A percentile compares a stretch with the other conserved stretches of the same genome.
Conservation (phyloP, 1,284 basidiomycete species). For the Moniliophthora roreri region DNA sequence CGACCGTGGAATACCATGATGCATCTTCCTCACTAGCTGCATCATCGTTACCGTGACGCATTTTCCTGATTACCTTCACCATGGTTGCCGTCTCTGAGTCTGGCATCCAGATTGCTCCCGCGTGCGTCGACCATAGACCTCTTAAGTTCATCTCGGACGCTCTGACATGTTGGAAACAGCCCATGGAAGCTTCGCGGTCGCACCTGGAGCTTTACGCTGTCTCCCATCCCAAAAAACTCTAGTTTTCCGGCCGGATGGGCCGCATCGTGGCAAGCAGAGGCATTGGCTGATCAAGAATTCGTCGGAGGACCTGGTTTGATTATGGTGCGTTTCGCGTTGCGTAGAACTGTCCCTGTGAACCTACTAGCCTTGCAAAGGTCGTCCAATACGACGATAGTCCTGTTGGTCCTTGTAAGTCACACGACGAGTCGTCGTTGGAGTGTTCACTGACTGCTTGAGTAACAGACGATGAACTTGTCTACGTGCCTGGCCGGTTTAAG, state of each 20-base stretch:
- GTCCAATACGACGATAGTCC: conserved; percentile 13
- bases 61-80: too few relatives aligned
- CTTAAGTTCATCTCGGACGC: too few relatives aligned
- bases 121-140: too few relatives aligned
- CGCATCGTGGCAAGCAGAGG: conserved; percentile 9
- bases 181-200: conserved; percentile 15
- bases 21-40: too few relatives aligned
- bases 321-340: conserved; percentile 3
- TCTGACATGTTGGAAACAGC: background rate
- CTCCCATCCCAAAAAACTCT: conserved; percentile 4
- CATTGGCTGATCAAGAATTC: conserved; percentile 8
- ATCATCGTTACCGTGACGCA: too few relatives aligned
- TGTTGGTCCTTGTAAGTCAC: conserved; percentile 1
- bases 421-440: background rate
- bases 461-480: conserved; percentile 1
- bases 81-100: too few relatives aligned
- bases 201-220: conserved; percentile 6
- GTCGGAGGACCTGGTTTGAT: conserved; percentile 11
- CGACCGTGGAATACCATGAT: too few relatives aligned
- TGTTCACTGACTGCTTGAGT: background rate
- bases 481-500: conserved; percentile 1
- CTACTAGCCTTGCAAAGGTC: conserved; percentile 6
- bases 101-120: too few relatives aligned
- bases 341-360: background rate
- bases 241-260: conserved; percentile 16